Evolutionary conservation across 768 basidiomycete species (phyloP).

Genomic region (Boletus reticuloceps): DNA sequence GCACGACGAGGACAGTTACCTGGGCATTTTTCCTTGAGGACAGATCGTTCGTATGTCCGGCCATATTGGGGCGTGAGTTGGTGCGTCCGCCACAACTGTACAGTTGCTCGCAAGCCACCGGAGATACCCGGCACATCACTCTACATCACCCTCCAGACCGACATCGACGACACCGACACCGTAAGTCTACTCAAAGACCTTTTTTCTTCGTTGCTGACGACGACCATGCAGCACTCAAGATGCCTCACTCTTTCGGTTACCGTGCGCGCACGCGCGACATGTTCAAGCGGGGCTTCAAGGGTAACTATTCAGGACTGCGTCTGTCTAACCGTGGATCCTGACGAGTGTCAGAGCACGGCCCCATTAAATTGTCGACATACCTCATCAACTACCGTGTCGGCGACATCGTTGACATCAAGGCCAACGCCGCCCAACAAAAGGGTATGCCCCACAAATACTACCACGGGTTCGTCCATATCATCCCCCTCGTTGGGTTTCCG

Average conservation of each 20-base stretch:
- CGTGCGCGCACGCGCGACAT: constrained; percentile 99
- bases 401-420: constrained; percentile 99
- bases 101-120: constrained; percentile 66
- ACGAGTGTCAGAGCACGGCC: constrained; percentile 70
- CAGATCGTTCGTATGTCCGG: constrained; percentile 26
- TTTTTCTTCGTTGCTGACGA: constrained; percentile 2
- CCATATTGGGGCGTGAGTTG: constrained; percentile 39
- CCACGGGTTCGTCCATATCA: constrained; percentile 69
- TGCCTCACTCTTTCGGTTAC: constrained; percentile 99
- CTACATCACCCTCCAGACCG: constrained; percentile 41
- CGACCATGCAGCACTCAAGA: constrained; percentile 56
- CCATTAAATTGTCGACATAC: constrained; percentile 88
- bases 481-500: neutral
- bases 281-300: constrained; percentile 99
- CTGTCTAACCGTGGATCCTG: constrained; percentile 7
- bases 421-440: constrained; percentile 98
- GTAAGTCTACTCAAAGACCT: constrained; percentile 36
- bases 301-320: constrained; percentile 43
- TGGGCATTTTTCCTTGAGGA: constrained; percentile 79
- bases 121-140: constrained; percentile 44
- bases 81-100: constrained; percentile 57
- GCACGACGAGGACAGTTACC: constrained; percentile 48
- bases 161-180: constrained; percentile 46
- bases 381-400: constrained; percentile 91
- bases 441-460: constrained; percentile 99